Evolutionary conservation across 768 basidiomycete genomes (phyloP).

Genomic region (Scleroderma citrinum): DNA sequence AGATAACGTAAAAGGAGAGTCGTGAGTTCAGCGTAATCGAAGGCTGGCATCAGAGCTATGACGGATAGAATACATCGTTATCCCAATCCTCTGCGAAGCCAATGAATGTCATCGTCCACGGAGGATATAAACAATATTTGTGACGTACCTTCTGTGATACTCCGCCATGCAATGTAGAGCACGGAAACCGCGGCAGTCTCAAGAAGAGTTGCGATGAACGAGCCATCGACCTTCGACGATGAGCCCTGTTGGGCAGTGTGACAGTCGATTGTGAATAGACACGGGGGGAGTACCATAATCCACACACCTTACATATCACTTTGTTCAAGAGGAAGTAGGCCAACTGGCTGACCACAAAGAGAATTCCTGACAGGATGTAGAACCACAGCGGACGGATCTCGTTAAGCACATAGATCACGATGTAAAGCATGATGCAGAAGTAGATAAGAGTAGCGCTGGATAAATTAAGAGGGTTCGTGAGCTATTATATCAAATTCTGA

Average conservation of each 20-base stretch:
- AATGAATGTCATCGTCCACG: slow-evolving; percentile 4
- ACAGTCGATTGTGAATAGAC: slow-evolving; percentile 6
- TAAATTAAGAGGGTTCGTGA: background rate
- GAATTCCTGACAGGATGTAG: slow-evolving; percentile 64
- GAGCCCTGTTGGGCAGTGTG: slow-evolving; percentile 42
- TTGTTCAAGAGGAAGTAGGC: slow-evolving; percentile 77
- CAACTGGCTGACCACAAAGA: slow-evolving; percentile 78
- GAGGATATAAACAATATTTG: background rate
- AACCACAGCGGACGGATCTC: slow-evolving; percentile 79
- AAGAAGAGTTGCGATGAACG: slow-evolving; percentile 79
- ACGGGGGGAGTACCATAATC: background rate
- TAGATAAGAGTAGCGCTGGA: slow-evolving; percentile 62
- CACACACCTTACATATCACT: slow-evolving; percentile 64
- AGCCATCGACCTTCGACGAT: slow-evolving; percentile 70
- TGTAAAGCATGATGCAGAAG: slow-evolving; percentile 70
- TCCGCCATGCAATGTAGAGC: slow-evolving; percentile 77
- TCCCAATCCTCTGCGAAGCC: slow-evolving; percentile 41
- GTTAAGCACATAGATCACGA: slow-evolving; percentile 68
- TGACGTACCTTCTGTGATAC: slow-evolving; percentile 78
- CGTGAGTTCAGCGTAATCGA: background rate
- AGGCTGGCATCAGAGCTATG: slow-evolving; percentile 13
- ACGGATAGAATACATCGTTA: slow-evolving; percentile 41
- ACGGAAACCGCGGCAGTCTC: slow-evolving; percentile 69
- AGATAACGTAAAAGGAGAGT: background rate
- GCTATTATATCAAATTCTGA: background rate